Evolutionary conservation across 1,139 yeast genomes (phyloP), one percentile per base, ranked within the genome.

Genomic region (Yamadazyma trypodendri): DNA sequence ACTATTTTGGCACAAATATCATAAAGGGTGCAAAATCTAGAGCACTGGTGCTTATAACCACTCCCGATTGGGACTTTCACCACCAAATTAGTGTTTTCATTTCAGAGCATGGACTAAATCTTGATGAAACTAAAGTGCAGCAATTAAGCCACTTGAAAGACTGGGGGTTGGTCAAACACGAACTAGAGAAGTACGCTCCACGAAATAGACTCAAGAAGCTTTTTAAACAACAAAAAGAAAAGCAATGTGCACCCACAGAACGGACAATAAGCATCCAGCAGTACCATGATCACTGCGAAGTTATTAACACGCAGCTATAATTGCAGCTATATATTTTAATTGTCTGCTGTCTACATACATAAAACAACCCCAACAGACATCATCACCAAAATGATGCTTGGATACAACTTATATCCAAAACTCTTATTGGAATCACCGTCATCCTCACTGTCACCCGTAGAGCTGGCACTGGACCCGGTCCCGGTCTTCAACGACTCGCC

Each of bases 1-100:
- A 45, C 0, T 72, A 68, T 49, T 67, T 70, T 42, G 35, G 31
- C 11, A n/a, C 15, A 18, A 27, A 8, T 7, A 15, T 27, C 4
- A 15, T 27, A 6, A 12, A 12, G 4, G 29, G 80, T 0, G 31
- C 16, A 2, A 17, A 8, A 18, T 6, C 32, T 0, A 61, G 77
- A 44, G 48, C 77, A 3, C 16, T 42, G 35, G 52, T 22, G n/a
- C 17, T 41, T 12, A 34, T 43, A 6, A 40, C 47, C 9, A 14
- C 25, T 7, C 12, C 24, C 17, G 11, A 18, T 32, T 20, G 24
- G 6, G 23, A 23, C 6, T 6, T 8, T 18, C 25, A 23, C 25
- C 6, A 23, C 11, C 6, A 23, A n/a, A 23, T 18, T 6, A 18
- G 21, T 18, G 21, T 8, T 6, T 18, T 18, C 8, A 8, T 18